A percentile compares a stretch with the other conserved stretches of the same genome.
Evolutionary conservation across 257 asterid species (phyloP).

Genomic region (Scutellaria galericulata): DNA sequence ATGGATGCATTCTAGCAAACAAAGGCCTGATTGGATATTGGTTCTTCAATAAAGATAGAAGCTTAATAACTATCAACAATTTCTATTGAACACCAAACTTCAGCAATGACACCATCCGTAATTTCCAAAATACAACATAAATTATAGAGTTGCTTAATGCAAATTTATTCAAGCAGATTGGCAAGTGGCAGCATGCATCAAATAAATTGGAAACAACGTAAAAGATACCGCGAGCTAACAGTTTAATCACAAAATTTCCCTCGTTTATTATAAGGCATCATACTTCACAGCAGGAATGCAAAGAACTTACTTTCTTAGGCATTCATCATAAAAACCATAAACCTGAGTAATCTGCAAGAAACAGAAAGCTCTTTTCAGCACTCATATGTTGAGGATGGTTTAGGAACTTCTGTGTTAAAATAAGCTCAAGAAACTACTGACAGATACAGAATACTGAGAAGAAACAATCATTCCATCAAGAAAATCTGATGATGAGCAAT

Average conservation of each 20-base stretch:
- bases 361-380: conserved; percentile 20
- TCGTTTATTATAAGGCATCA: background rate
- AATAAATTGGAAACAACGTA: background rate
- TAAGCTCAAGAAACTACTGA: conserved; percentile 18
- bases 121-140: background rate
- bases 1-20: conserved; percentile 15
- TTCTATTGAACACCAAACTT: background rate
- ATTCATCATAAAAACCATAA: conserved; percentile 53
- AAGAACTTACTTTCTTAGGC: conserved; percentile 46
- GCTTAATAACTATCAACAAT: background rate
- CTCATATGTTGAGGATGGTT: background rate
- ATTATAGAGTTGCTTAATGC: background rate
- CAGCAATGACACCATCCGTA: background rate
- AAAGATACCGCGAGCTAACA: background rate
- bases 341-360: conserved; percentile 49
- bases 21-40: background rate
- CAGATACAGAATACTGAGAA: conserved; percentile 15
- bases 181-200: background rate
- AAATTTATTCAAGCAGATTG: background rate
- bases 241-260: background rate
- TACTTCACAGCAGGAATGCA: conserved; percentile 16
- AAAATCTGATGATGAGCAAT: conserved; percentile 17
- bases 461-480: conserved; percentile 20
- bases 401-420: conserved; percentile 8
- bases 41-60: conserved; percentile 1